Percentiles rank a stretch among this genome's conserved stretches.
phyloP scores from a whole-genome alignment of 495 filamentous ascomycete genomes.

The Penicillium antarcticum region DNA sequence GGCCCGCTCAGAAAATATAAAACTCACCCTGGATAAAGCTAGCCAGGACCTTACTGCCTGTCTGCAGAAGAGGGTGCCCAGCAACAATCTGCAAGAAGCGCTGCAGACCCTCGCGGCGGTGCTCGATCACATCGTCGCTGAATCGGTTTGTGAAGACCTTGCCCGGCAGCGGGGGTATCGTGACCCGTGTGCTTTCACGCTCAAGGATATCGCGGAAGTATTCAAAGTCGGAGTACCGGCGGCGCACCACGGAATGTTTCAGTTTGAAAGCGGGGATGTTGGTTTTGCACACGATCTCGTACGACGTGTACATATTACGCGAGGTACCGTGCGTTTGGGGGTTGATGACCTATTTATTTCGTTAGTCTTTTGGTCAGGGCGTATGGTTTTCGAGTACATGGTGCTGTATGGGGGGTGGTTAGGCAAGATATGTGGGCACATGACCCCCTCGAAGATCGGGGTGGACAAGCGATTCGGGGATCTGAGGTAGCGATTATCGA shows the following conservation, averaged over 20 bases:
- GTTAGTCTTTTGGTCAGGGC: constrained; percentile 4
- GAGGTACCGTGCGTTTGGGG: constrained; percentile 94
- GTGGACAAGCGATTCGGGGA: background rate
- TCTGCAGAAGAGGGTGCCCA: constrained; percentile 93
- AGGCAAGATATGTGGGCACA: constrained; percentile 8
- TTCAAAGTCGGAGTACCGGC: constrained; percentile 96
- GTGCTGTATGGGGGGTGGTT: constrained; percentile 7
- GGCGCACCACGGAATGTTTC: constrained; percentile 76
- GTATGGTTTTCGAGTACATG: background rate
- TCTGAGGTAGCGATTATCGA: background rate
- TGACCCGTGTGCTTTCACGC: constrained; percentile 89
- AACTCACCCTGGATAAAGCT: constrained; percentile 91
- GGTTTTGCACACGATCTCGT: constrained; percentile 94
- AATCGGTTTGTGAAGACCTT: constrained; percentile 99
- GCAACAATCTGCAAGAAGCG: constrained; percentile 97
- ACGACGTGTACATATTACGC: constrained; percentile 96
- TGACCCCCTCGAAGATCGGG: background rate
- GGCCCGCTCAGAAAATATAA: constrained; percentile 1
- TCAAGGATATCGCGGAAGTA: constrained; percentile 98
- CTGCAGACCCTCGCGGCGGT: constrained; percentile 85
- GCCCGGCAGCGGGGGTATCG: constrained; percentile 91
- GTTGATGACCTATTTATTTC: constrained; percentile 64
- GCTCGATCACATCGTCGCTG: constrained; percentile 97
- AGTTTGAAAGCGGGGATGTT: constrained; percentile 99
- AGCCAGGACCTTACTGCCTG: constrained; percentile 92